Conservation (phyloP, 106 monocot genomes). For the Dendrobium officinale region DNA sequence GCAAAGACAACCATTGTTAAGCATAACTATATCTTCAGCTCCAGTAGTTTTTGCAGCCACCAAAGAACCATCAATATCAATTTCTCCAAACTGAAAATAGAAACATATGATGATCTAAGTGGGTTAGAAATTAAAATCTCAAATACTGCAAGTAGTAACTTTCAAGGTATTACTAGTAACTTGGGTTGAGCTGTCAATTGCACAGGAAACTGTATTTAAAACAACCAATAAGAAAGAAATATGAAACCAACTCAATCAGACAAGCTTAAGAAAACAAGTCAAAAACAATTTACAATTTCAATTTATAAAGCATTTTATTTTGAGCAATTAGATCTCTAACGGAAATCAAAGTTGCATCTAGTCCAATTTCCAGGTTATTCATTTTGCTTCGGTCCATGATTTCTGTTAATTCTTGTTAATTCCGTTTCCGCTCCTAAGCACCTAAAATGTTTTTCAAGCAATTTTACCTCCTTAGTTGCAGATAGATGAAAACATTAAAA, state of each 20-base stretch:
- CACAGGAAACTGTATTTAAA: background rate
- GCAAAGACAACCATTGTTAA: constrained; percentile 97
- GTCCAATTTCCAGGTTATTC: no score
- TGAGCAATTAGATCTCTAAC: no score
- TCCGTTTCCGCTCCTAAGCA: no score
- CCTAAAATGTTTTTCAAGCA: no score
- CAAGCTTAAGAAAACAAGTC: no score
- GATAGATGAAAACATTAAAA: no score
- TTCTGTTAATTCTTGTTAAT: no score
- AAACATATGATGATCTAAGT: background rate
- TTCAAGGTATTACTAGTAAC: background rate
- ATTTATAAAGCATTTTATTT: no score
- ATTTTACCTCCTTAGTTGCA: no score
- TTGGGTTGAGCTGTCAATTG: background rate
- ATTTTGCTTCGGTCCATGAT: no score
- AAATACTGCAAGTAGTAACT: background rate
- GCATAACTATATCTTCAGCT: constrained; percentile 92
- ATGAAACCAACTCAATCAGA: background rate
- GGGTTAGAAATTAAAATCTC: background rate
- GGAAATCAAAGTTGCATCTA: no score
- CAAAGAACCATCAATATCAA: constrained; percentile 95
- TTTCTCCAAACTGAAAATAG: constrained; percentile 73
- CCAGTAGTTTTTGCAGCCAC: constrained; percentile 85
- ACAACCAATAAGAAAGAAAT: background rate
- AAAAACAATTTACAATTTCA: no score